Evolutionary conservation across 345 rosid genomes (phyloP).

Genomic region (Eucalyptus polyanthemos): DNA sequence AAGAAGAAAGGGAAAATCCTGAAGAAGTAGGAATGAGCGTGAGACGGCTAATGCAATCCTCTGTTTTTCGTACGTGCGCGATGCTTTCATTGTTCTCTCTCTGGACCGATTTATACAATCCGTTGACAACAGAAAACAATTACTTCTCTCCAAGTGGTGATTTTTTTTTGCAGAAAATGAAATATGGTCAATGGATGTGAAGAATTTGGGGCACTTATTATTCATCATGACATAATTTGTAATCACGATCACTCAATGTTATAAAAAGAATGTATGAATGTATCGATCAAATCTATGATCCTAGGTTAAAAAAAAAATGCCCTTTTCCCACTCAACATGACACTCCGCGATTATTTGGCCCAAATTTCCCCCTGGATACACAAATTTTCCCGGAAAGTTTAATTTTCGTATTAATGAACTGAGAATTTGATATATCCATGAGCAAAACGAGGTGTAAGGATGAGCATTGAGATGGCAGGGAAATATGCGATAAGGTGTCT

Average conservation of each 20-base stretch:
- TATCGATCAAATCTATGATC: not conserved
- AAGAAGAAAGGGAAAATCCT: not conserved
- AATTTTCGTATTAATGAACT: not conserved
- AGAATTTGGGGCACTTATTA: not conserved
- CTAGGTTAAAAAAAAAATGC: no score
- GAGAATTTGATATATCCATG: not conserved
- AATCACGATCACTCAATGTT: not conserved
- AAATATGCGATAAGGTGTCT: not conserved
- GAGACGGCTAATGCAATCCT: not conserved
- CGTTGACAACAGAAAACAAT: not conserved
- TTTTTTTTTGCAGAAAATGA: accelerated
- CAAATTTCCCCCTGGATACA: not conserved
- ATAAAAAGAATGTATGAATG: not conserved
- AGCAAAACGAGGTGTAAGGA: not conserved
- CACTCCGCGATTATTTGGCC: accelerated
- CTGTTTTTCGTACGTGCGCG: not conserved
- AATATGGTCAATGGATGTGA: not conserved
- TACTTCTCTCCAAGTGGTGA: not conserved
- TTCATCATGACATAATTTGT: not conserved
- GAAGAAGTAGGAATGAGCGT: not conserved
- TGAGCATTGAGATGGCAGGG: not conserved
- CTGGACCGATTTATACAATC: not conserved
- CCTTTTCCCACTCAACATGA: not conserved
- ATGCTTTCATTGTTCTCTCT: not conserved
- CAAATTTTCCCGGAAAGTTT: not conserved